Conservation (phyloP, 2,329 filamentous ascomycete genomes). For the Beauveria medogensis region DNA sequence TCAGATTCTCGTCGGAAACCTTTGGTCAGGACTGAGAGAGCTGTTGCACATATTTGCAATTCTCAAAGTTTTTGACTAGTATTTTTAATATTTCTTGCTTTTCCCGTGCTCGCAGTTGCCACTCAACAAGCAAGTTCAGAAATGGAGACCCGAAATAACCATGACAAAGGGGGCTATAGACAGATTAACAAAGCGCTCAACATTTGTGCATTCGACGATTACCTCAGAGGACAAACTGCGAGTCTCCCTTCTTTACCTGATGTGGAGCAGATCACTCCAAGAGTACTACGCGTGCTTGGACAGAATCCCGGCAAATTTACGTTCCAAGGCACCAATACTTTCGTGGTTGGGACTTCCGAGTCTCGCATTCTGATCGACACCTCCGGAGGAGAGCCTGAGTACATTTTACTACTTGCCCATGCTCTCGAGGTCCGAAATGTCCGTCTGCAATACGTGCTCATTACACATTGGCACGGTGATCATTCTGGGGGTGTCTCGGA, state of each 20-base stretch:
- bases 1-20: neutral
- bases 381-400: conserved; percentile 56
- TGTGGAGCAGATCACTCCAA: conserved; percentile 32
- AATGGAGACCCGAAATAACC: neutral
- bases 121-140: neutral
- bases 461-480: conserved; percentile 69
- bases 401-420: conserved; percentile 34
- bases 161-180: conserved; percentile 27
- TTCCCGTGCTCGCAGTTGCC: neutral
- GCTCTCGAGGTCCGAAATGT: conserved; percentile 10
- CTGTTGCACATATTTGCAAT: neutral
- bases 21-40: neutral
- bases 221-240: conserved; percentile 31
- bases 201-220: conserved; percentile 39
- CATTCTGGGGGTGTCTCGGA: conserved; percentile 60
- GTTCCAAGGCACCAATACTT: conserved; percentile 65
- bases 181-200: conserved; percentile 41
- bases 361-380: conserved; percentile 64
- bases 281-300: conserved; percentile 35
- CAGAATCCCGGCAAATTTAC: conserved; percentile 38
- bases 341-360: conserved; percentile 59
- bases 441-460: conserved; percentile 43
- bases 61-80: neutral
- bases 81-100: neutral
- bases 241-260: conserved; percentile 28